phyloP scores from a whole-genome alignment of 2,329 filamentous ascomycete species.

The Nothophaeocryptopus gaeumannii region DNA sequence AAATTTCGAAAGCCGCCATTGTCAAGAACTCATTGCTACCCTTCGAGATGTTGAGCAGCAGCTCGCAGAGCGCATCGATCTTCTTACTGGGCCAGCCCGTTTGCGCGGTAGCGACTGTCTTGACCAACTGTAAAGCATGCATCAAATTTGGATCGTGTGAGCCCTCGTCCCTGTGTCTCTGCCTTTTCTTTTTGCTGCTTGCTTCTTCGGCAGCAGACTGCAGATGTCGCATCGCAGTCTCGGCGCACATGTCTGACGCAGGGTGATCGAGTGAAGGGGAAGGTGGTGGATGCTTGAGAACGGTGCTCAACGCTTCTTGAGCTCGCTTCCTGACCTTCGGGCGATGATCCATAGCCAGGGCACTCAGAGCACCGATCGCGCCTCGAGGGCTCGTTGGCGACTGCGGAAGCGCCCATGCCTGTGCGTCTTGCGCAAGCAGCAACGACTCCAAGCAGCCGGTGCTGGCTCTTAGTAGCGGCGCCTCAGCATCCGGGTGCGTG shows the following conservation, averaged over 20 bases:
- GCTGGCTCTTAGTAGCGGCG: constrained; percentile 78
- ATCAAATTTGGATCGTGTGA: constrained; percentile 71
- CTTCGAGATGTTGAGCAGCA: constrained; percentile 82
- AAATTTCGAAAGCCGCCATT: constrained; percentile 94
- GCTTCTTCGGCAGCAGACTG: constrained; percentile 70
- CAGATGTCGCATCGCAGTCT: constrained; percentile 79
- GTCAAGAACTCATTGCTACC: constrained; percentile 94
- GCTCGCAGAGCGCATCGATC: constrained; percentile 86
- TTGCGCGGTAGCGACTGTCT: constrained; percentile 80
- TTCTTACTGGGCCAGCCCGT: constrained; percentile 96
- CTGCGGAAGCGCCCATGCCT: constrained; percentile 82
- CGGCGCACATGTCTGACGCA: constrained; percentile 92
- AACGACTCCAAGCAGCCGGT: constrained; percentile 94
- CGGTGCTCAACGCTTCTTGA: constrained; percentile 79
- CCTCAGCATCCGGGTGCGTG: constrained; percentile 75
- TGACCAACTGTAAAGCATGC: constrained; percentile 87
- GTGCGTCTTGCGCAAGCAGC: constrained; percentile 79
- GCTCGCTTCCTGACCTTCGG: constrained; percentile 94
- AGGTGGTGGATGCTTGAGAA: constrained; percentile 81
- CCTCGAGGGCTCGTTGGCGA: constrained; percentile 80
- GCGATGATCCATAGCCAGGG: constrained; percentile 77
- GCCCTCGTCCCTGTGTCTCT: constrained; percentile 52
- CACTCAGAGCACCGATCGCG: constrained; percentile 81
- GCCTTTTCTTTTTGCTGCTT: constrained; percentile 66
- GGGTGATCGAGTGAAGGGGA: constrained; percentile 92